Evolutionary conservation across 257 asterid genomes (phyloP).

Genomic region (Jaltomata sinuosa): DNA sequence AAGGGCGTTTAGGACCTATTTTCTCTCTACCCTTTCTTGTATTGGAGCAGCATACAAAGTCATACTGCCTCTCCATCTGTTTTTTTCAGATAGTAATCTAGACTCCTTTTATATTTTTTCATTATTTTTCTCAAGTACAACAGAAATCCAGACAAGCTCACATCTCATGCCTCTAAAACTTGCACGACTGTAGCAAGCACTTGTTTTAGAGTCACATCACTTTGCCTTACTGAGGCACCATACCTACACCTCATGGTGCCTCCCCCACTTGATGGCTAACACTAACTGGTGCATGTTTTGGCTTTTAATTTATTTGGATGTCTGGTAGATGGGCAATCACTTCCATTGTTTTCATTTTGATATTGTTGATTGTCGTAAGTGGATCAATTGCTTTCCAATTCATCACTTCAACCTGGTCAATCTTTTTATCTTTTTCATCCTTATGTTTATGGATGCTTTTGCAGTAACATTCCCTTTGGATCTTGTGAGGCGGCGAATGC

Average conservation of each 20-base stretch:
- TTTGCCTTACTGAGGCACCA: neutral
- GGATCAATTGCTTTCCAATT: neutral
- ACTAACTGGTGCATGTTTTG: neutral
- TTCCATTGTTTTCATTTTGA: neutral
- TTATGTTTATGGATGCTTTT: constrained; percentile 3
- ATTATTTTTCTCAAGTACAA: neutral
- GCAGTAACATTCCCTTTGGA: constrained; percentile 80
- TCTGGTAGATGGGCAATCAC: neutral
- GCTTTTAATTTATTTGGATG: neutral
- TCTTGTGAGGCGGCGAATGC: constrained; percentile 82
- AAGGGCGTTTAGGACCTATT: neutral
- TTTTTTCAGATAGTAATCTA: neutral
- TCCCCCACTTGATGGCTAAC: neutral
- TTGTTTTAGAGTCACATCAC: neutral
- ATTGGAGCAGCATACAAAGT: neutral
- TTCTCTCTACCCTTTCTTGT: neutral
- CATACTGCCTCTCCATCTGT: neutral
- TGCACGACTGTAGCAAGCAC: neutral
- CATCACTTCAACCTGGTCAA: neutral
- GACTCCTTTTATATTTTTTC: neutral
- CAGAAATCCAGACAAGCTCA: neutral
- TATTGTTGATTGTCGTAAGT: neutral
- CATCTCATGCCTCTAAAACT: neutral
- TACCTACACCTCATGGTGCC: neutral
- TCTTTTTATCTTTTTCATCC: neutral